Evolutionary conservation across 257 asterid species (phyloP).

Genomic region (Solanum lignicaule): DNA sequence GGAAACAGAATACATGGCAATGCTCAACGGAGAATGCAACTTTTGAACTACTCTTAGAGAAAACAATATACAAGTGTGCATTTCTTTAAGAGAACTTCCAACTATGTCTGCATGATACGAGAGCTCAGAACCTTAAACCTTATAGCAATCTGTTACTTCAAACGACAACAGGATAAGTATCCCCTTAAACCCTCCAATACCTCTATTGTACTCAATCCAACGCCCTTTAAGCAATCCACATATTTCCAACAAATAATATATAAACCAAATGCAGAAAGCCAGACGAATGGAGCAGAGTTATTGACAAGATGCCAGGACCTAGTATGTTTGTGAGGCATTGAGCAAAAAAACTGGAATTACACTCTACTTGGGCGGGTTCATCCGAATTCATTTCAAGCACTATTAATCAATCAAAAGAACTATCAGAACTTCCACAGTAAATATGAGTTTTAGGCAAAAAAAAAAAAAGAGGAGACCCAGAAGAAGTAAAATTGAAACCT

Average conservation of each 20-base stretch:
- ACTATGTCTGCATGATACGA: background rate
- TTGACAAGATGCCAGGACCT: background rate
- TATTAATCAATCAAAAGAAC: background rate
- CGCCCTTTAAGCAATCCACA: background rate
- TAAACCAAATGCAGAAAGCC: background rate
- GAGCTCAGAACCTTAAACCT: background rate
- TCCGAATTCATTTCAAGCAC: background rate
- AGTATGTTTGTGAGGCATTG: background rate
- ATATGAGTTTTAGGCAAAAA: background rate
- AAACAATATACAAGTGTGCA: background rate
- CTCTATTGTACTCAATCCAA: background rate
- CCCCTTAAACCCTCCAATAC: background rate
- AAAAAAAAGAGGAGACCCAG: background rate
- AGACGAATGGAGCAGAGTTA: background rate
- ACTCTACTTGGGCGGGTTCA: background rate
- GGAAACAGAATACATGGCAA: background rate
- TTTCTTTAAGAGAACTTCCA: background rate
- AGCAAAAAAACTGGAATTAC: background rate
- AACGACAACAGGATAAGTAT: background rate
- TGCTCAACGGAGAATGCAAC: background rate
- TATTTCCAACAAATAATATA: background rate
- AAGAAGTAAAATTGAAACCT: conserved; percentile 32
- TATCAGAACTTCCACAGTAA: background rate
- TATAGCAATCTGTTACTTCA: background rate
- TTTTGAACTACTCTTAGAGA: background rate